Conservation (phyloP, 2,329 filamentous ascomycete species). For the Diaporthe sp. region DNA sequence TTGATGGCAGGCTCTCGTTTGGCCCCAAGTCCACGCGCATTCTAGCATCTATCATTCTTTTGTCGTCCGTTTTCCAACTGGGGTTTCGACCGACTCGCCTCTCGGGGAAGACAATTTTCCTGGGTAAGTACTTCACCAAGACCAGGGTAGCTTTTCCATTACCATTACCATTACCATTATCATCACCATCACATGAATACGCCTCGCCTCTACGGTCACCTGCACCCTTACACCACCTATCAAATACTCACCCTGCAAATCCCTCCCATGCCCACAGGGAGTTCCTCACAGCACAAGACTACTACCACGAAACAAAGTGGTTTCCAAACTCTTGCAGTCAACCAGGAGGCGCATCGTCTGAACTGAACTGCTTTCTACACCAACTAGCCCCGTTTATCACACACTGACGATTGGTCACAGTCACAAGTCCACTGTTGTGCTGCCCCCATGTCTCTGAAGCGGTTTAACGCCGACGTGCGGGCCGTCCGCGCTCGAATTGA, state of each 20-base stretch:
- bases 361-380: not conserved
- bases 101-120: not conserved
- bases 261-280: not conserved
- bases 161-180: not conserved
- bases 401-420: not conserved
- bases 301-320: not conserved
- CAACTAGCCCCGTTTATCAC: not conserved
- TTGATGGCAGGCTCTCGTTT: conserved; percentile 3
- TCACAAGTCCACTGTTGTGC: not conserved
- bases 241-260: not conserved
- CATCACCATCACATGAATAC: not conserved
- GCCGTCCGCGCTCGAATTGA: conserved; percentile 58
- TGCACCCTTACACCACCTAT: not conserved
- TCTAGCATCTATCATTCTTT: not conserved
- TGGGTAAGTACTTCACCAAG: conserved; percentile 6
- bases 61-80: not conserved
- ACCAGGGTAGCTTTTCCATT: too few species aligned
- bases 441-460: conserved; percentile 73
- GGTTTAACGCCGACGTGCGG: conserved; percentile 72
- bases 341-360: not conserved
- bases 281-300: too few species aligned
- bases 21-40: too few species aligned
- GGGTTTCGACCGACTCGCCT: not conserved
- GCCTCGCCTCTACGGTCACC: not conserved
- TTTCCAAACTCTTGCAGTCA: not conserved